Percentiles rank a stretch among this genome's conserved stretches.
These are phyloP conservation scores for Neonectria sp. DNA, from an alignment of 2,329 filamentous ascomycete species.

Conservation along the genomic window DNA sequence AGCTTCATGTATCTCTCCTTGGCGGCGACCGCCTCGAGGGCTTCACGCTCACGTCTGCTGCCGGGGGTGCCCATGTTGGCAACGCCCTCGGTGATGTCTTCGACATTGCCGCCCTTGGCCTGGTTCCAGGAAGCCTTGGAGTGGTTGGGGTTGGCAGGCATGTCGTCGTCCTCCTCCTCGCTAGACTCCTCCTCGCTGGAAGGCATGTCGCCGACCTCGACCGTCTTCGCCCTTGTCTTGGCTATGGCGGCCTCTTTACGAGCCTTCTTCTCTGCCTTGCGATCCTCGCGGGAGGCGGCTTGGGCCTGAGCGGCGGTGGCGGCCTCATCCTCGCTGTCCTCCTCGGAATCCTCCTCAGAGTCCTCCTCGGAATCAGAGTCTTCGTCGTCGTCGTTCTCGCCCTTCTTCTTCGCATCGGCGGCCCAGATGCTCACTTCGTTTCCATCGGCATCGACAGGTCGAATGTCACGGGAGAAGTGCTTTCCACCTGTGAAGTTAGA, in stretches of 20 bases:
- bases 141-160: conserved; percentile 95
- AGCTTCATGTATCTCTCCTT: conserved; percentile 93
- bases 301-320: conserved; percentile 56
- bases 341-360: conserved; percentile 66
- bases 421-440: conserved; percentile 93
- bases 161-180: conserved; percentile 71
- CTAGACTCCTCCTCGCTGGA: conserved; percentile 78
- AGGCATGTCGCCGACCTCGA: conserved; percentile 89
- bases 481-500: conserved; percentile 79
- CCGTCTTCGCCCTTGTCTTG: conserved; percentile 77
- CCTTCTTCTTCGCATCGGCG: conserved; percentile 65
- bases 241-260: conserved; percentile 92
- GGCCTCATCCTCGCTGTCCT: conserved; percentile 65
- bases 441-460: conserved; percentile 90
- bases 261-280: conserved; percentile 88
- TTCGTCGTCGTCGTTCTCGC: conserved; percentile 67
- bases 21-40: conserved; percentile 87
- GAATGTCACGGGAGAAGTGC: conserved; percentile 92
- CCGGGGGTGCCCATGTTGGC: conserved; percentile 65
- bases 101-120: conserved; percentile 58
- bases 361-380: conserved; percentile 69
- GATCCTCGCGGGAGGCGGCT: conserved; percentile 82
- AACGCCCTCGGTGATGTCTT: conserved; percentile 68
- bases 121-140: conserved; percentile 80
- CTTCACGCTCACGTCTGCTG: conserved; percentile 75